These are phyloP conservation scores for Coemansia sp. DNA, from an alignment of 192 early-diverging fungal species.

Conservation along the genomic window DNA sequence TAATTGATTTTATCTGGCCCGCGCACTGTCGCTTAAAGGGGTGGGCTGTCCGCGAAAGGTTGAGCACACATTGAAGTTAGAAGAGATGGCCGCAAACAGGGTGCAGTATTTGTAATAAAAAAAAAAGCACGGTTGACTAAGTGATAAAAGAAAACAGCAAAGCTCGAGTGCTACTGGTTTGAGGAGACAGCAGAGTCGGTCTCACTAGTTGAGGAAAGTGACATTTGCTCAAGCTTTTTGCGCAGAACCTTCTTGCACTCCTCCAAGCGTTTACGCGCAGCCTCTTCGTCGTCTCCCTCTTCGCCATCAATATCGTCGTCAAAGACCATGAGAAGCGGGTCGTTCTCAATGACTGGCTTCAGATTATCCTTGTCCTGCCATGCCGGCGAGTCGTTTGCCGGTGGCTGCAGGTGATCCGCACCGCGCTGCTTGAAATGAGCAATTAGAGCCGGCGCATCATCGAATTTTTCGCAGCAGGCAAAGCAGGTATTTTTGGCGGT, in stretches of 20 bases:
- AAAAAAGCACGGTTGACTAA: background rate
- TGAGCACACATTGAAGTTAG: too few species aligned
- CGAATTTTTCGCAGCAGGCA: conserved; percentile 59
- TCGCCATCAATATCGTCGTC: conserved; percentile 58
- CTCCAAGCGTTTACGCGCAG: conserved; percentile 23
- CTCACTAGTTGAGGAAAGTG: conserved; percentile 7
- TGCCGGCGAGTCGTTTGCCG: conserved; percentile 47
- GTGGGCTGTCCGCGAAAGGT: too few species aligned
- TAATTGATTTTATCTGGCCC: too few species aligned
- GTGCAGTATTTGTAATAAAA: background rate
- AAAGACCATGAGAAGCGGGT: conserved; percentile 75
- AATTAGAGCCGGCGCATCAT: conserved; percentile 42
- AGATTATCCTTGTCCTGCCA: conserved; percentile 76
- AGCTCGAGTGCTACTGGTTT: too few species aligned
- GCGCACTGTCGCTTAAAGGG: too few species aligned
- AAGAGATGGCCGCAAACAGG: too few species aligned
- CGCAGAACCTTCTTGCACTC: conserved; percentile 36
- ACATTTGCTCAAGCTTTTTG: conserved; percentile 17
- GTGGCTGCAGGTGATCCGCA: conserved; percentile 54
- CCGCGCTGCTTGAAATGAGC: conserved; percentile 61
- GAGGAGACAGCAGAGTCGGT: background rate
- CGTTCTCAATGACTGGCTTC: conserved; percentile 77
- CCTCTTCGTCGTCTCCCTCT: conserved; percentile 24
- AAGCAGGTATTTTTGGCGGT: conserved; percentile 64
- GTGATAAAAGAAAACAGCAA: background rate